Base-by-base conservation (phyloP, 805 yeast genomes). In the Scheffersomyces amazonensis region DNA sequence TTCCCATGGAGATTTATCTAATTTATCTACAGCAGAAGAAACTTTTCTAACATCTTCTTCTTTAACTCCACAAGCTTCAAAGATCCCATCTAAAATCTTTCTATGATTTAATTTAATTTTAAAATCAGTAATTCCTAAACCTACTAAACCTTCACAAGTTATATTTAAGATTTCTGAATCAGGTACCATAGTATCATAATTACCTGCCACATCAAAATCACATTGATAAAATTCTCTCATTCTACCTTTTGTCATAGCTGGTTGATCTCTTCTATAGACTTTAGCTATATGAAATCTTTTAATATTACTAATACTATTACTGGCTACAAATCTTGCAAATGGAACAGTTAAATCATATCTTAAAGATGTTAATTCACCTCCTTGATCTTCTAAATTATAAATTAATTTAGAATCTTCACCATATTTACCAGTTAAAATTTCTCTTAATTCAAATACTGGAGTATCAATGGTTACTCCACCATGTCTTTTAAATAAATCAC, bases 191-290 rank as follows among this genome's bases (percentile, higher is more conserved):
- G 81, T 55, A 55, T 93, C 99, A 61, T 85, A 91, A 40, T 62
- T 65, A 37, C 99, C 99, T 16, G 99, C 99, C 56, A 93, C 73
- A 64, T 93, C 99, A 54, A 93, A 87, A 69, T 93, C 99, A 73
- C 99, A 93, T 69, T 93, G 99, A 65, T 93, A 93, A 57, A 93
- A 93, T 66, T 93, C 99, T 77, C 99, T 86, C 99, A 93, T 93
- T 67, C 99, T 80, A 44, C 99, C 99, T 67, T 93, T 93, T 36
- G 98, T 91, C 99, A 93, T 93, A 7, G 99, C 99, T 4, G 99
- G 99, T 67, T 93, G 99, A 62, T 93, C 99, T 68, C 99, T 85
- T 71, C 99, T 82, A 69, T 93, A 93, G 38, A 93, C 99, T 64
- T 93, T 93, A 51, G 99, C 99, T 48, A 93, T 87, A 68, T 93